These are phyloP conservation scores for Calycina herbarum DNA, from an alignment of 2,329 filamentous ascomycete species.

Conservation along the genomic window DNA sequence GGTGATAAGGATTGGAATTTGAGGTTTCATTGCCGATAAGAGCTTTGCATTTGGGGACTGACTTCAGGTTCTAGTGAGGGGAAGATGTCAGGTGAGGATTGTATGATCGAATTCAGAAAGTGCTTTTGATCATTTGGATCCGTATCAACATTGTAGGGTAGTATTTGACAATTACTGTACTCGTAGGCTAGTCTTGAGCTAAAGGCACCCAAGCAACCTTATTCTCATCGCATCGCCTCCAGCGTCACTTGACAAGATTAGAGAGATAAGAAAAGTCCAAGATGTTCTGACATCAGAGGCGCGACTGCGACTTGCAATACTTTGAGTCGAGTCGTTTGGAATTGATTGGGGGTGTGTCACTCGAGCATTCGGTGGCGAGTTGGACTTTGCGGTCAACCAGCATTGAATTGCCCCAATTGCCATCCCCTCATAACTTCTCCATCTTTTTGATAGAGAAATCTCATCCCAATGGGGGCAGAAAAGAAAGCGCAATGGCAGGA, in stretches of 20 bases:
- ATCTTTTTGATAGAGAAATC: background rate
- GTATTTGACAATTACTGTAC: background rate
- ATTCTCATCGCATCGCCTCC: background rate
- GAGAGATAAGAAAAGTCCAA: background rate
- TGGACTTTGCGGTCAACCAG: background rate
- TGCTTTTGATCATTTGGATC: background rate
- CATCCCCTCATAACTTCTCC: background rate
- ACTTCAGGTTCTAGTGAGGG: background rate
- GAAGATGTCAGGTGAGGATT: background rate
- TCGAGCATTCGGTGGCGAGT: background rate
- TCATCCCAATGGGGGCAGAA: slow-evolving; percentile 1
- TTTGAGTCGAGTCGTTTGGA: background rate
- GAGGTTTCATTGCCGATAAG: background rate
- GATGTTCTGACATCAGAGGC: slow-evolving; percentile 25
- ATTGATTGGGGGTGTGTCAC: background rate
- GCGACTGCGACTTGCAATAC: slow-evolving; percentile 15
- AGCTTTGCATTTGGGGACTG: background rate
- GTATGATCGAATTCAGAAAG: background rate
- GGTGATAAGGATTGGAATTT: background rate
- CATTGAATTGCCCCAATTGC: too few species aligned
- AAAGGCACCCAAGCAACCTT: background rate
- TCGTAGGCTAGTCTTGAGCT: background rate
- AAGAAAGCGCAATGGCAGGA: background rate
- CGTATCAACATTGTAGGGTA: background rate
- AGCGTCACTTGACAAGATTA: background rate